A percentile compares a stretch with the other conserved stretches of the same genome.
Evolutionary conservation across 768 basidiomycete species (phyloP).

Genomic region (Kwoniella heveanensis): DNA sequence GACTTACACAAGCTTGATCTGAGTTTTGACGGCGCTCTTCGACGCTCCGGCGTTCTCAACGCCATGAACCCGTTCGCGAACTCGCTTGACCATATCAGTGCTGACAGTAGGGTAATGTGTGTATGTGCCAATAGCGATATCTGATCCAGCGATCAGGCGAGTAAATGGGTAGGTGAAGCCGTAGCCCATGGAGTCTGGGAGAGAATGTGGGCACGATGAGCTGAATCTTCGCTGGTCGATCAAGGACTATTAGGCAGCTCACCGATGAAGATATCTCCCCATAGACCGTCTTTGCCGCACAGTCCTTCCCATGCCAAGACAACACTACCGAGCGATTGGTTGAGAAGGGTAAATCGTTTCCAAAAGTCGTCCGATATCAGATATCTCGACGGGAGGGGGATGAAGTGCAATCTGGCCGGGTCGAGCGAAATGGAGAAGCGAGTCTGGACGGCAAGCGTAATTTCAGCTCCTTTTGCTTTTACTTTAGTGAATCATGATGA

Average conservation of each 20-base stretch:
- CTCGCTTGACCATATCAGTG: constrained; percentile 86
- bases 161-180: constrained; percentile 89
- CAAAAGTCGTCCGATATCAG: constrained; percentile 80
- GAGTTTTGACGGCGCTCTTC: constrained; percentile 62
- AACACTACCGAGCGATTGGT: constrained; percentile 87
- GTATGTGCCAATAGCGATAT: constrained; percentile 81
- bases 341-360: constrained; percentile 86
- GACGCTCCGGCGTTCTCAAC: constrained; percentile 71
- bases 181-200: constrained; percentile 93
- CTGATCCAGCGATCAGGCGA: constrained; percentile 60
- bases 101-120: constrained; percentile 97
- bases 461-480: background rate
- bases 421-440: constrained; percentile 78
- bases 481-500: background rate
- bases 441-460: constrained; percentile 59
- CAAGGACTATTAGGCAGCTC: constrained; percentile 56
- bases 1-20: constrained; percentile 67
- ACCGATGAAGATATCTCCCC: constrained; percentile 90
- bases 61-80: constrained; percentile 62
- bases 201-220: background rate
- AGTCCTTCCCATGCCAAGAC: constrained; percentile 81
- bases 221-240: constrained; percentile 5
- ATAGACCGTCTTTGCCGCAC: constrained; percentile 60
- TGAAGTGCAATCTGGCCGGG: constrained; percentile 70
- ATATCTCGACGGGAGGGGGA: constrained; percentile 71